Evolutionary conservation across 805 yeast genomes (phyloP).

Genomic region (Phaffomyces opuntiae): DNA sequence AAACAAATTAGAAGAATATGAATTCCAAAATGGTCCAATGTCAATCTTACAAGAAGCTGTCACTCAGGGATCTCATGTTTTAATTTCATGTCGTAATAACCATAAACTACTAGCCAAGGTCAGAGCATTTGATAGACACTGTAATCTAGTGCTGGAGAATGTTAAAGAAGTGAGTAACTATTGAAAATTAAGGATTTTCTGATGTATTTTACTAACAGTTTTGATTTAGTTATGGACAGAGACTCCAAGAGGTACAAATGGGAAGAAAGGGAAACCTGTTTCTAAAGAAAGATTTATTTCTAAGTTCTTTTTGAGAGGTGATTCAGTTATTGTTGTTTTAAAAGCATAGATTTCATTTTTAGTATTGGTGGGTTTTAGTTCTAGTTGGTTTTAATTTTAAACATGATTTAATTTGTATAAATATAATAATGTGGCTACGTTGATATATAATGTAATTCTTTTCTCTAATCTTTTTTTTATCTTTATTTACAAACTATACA

Average conservation of each 20-base stretch:
- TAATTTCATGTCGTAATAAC: constrained; percentile 87
- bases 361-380: not conserved
- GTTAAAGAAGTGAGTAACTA: constrained; percentile 55
- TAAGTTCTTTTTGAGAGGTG: constrained; percentile 91
- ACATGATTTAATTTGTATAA: not conserved
- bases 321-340: constrained; percentile 81
- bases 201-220: not conserved
- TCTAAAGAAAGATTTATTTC: constrained; percentile 75
- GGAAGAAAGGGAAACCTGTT: constrained; percentile 61
- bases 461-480: not conserved
- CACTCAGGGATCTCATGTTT: constrained; percentile 63
- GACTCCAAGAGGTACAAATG: constrained; percentile 51
- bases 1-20: constrained; percentile 79
- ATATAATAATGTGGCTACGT: not conserved
- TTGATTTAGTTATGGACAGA: constrained; percentile 53
- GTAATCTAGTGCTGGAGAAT: constrained; percentile 86
- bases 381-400: too few relatives aligned
- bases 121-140: constrained; percentile 93
- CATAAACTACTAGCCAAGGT: constrained; percentile 87
- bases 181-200: too few relatives aligned
- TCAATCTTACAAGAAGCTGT: constrained; percentile 81
- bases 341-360: constrained; percentile 28
- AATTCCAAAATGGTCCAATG: constrained; percentile 86
- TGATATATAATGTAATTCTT: not conserved
- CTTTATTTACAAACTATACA: constrained; percentile 1